Base-by-base conservation (phyloP, 192 early-diverging fungal genomes). In the Coemansia sp. region DNA sequence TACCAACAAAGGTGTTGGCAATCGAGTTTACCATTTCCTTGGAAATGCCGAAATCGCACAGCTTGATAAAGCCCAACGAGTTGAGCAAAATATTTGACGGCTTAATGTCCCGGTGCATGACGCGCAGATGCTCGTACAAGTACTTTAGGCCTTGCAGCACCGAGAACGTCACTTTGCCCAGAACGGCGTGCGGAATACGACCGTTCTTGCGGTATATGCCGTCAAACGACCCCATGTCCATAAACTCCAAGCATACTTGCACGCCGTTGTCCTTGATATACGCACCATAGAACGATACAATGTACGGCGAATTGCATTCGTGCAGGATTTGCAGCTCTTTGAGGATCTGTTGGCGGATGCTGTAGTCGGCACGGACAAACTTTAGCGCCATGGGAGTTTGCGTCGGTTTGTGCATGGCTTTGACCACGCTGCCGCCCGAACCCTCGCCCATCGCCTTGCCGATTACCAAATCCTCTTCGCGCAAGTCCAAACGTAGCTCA, bases 171-270 rank as follows among this genome's bases (percentile, higher is more conserved):
- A 98, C 91, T 34, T 90, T 86, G 25, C 89, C 93, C 28, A 97
- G 72, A 15, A 96, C 87, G 61, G 90, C 88, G 68, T 97, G 88
- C 3, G 91, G 90, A 64, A 99, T 88, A 5, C 93, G 87, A 0
- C 96, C 96, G 64, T 87, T 84, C 78, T 93, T 92, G 68, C 91
- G 90, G 70, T 96, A 97, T 54, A 99, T 92, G 12, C 84, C 77
- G 62, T 99, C 96, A 49, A 99, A 85, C 7, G 96, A 93, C 19
- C 93, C 89, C 25, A 92, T 83, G 71, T 96, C 91, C 94, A 98
- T 97, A 73, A 88, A 97, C 83, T 98, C 97, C 91, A 99, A 92
- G 78, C 95, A 97, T 65, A 98, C 92, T 20, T 88, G 91, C 60
- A 99, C 88, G 37, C 87, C 88, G 36, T 84, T 85, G 26, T 92